A percentile compares a stretch with the other conserved stretches of the same genome.
phyloP scores from a whole-genome alignment of 2,329 filamentous ascomycete genomes.

The Diatrype stigma region DNA sequence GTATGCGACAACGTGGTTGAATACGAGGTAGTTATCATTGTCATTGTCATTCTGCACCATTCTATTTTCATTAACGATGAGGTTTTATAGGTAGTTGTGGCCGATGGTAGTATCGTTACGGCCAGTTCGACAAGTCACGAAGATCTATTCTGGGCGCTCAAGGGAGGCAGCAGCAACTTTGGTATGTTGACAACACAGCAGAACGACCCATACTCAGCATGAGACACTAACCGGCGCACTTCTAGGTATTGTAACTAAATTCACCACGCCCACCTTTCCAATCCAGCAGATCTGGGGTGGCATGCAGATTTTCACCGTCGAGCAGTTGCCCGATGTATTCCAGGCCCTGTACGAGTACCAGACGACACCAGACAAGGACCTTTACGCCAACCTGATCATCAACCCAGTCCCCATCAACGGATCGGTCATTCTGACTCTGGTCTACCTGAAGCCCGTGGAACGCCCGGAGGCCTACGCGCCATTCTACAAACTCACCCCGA shows the following conservation, averaged over 20 bases:
- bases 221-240: slow-evolving; percentile 4
- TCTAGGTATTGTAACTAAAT: no score
- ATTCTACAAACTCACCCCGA: slow-evolving; percentile 4
- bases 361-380: slow-evolving; percentile 5
- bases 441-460: slow-evolving; percentile 9
- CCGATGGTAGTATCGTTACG: slow-evolving; percentile 2
- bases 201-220: not conserved
- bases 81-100: slow-evolving; percentile 6
- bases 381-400: slow-evolving; percentile 7
- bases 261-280: no score
- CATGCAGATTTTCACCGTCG: not conserved
- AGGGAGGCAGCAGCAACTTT: slow-evolving; percentile 8
- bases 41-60: no score
- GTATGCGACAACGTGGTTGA: not conserved
- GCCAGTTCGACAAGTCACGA: not conserved
- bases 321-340: slow-evolving; percentile 3
- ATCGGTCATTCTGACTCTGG: not conserved
- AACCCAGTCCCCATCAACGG: slow-evolving; percentile 3
- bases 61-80: not conserved
- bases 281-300: slow-evolving; percentile 4
- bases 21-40: no score
- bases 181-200: not conserved
- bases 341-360: slow-evolving; percentile 4
- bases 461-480: slow-evolving; percentile 3
- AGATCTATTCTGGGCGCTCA: slow-evolving; percentile 7